phyloP scores from a whole-genome alignment of 768 basidiomycete genomes.

The Mycena floridula region DNA sequence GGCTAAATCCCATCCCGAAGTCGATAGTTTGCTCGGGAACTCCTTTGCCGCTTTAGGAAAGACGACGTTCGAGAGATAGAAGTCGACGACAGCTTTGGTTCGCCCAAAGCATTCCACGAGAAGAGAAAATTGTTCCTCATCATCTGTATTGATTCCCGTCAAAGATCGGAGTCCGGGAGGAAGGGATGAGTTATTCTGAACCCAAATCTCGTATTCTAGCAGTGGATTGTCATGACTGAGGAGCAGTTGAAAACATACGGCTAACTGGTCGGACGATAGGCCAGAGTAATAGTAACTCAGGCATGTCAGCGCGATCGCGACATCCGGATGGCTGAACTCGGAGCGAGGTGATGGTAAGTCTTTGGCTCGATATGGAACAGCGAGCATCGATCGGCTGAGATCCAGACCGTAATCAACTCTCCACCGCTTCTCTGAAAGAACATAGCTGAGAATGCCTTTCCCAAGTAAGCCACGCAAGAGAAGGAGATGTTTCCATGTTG shows the following conservation, averaged over 20 bases:
- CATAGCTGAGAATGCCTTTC: constrained; percentile 31
- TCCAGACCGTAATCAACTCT: constrained; percentile 48
- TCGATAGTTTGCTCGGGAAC: constrained; percentile 39
- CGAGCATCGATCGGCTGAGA: constrained; percentile 33
- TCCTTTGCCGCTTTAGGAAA: constrained; percentile 46
- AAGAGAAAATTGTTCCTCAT: constrained; percentile 21
- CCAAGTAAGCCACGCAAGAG: constrained; percentile 40
- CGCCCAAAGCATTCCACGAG: constrained; percentile 27
- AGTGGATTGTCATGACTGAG: constrained; percentile 33
- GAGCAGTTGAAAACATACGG: constrained; percentile 29
- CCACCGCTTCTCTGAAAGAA: constrained; percentile 35
- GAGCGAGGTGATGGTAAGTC: constrained; percentile 39
- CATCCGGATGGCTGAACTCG: constrained; percentile 50
- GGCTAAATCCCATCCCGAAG: constrained; percentile 50
- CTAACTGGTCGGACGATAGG: constrained; percentile 31
- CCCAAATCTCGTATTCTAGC: constrained; percentile 36
- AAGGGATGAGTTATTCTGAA: constrained; percentile 14
- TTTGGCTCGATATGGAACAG: constrained; percentile 50
- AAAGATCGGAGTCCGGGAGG: constrained; percentile 24
- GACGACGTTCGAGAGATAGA: constrained; percentile 39
- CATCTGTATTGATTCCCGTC: constrained; percentile 37
- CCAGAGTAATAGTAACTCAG: constrained; percentile 46
- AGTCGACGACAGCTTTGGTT: constrained; percentile 36
- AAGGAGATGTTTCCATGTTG: constrained; percentile 29
- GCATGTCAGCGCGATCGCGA: constrained; percentile 38